These are phyloP conservation scores for Serendipita sp. DNA, from an alignment of 768 basidiomycete genomes.

Conservation along the genomic window DNA sequence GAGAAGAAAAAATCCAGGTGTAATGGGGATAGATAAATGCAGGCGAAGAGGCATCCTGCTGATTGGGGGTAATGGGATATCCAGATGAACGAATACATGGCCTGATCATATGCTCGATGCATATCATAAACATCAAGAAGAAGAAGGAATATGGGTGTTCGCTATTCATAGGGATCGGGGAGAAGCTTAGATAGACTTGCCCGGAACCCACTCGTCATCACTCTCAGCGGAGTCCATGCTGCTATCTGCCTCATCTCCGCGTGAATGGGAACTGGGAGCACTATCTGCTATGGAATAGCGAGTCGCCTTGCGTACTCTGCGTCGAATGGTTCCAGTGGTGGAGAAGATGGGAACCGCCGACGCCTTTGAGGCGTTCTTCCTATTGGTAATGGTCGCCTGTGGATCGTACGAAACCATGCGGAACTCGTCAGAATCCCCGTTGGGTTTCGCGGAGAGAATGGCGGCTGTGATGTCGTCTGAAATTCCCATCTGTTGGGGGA, in stretches of 20 bases:
- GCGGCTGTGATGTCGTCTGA: constrained; percentile 3
- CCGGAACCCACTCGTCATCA: constrained; percentile 4
- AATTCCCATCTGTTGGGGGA: not conserved
- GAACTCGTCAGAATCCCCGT: not conserved
- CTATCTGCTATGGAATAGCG: not conserved
- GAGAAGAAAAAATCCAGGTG: not conserved
- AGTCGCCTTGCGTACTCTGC: not conserved
- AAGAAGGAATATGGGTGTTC: not conserved
- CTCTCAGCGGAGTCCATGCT: not conserved
- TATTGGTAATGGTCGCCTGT: not conserved
- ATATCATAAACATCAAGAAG: not conserved
- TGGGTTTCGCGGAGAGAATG: not conserved
- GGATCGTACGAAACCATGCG: constrained; percentile 3
- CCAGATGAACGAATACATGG: not conserved
- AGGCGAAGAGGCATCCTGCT: not conserved
- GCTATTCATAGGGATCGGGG: not conserved
- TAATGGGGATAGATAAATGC: not conserved
- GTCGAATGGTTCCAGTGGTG: not conserved
- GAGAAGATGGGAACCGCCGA: not conserved
- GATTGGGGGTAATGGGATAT: not conserved
- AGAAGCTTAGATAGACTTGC: not conserved
- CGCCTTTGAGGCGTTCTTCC: not conserved
- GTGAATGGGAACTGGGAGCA: not conserved
- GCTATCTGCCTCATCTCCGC: not conserved
- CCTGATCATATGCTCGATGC: not conserved